A percentile compares a stretch with the other conserved stretches of the same genome.
Evolutionary conservation across 169 alveolate species (phyloP).

Genomic region (Plasmodium reichenowi): DNA sequence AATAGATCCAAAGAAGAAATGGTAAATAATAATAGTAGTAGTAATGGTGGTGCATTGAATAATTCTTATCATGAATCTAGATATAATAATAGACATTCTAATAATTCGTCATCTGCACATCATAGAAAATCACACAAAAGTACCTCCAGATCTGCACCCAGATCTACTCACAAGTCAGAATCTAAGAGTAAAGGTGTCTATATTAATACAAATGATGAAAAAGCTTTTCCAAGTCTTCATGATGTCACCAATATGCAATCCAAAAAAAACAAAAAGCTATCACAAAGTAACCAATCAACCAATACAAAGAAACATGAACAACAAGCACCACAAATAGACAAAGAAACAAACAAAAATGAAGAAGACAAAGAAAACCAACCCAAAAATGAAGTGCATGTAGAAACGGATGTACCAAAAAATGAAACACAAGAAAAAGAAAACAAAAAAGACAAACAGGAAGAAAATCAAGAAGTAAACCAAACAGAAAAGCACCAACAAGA

Average conservation of each 20-base stretch:
- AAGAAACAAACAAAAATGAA: neutral
- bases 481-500: constrained; percentile 5
- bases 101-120: constrained; percentile 11
- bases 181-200: constrained; percentile 37
- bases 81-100: constrained; percentile 15
- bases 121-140: neutral
- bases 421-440: neutral
- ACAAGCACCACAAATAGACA: constrained; percentile 6
- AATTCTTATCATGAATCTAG: constrained; percentile 11
- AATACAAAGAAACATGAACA: constrained; percentile 20
- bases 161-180: constrained; percentile 17
- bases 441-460: constrained; percentile 7
- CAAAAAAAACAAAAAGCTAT: constrained; percentile 36
- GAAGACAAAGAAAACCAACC: neutral
- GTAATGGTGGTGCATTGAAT: neutral
- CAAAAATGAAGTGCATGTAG: neutral
- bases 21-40: neutral
- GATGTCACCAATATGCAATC: constrained; percentile 68
- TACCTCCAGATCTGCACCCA: constrained; percentile 3
- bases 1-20: constrained; percentile 44
- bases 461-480: constrained; percentile 7
- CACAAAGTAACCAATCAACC: constrained; percentile 25
- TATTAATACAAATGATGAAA: constrained; percentile 63
- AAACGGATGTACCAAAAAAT: neutral
- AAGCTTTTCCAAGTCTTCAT: constrained; percentile 74